Evolutionary conservation across 2,329 filamentous ascomycete species (phyloP).

Genomic region (Ceratocystis albifundus): DNA sequence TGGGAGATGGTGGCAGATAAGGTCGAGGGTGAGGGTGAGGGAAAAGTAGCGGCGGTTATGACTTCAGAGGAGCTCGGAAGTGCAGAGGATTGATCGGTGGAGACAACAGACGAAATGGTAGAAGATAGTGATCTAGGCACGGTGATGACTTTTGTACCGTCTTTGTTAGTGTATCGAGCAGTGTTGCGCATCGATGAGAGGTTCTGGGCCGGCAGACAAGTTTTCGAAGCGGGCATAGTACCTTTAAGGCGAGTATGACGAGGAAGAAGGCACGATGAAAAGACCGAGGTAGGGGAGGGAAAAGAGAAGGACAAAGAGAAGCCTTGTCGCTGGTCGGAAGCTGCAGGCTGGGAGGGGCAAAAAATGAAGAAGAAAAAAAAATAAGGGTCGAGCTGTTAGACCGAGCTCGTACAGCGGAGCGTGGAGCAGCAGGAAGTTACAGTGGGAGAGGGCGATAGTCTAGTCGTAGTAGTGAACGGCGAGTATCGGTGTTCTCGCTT

Average conservation of each 20-base stretch:
- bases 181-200: slow-evolving; percentile 44
- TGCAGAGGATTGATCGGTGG: slow-evolving; percentile 38
- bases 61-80: not conserved
- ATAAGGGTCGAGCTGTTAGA: slow-evolving; percentile 18
- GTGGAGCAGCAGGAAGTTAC: slow-evolving; percentile 3
- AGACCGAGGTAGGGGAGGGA: not conserved
- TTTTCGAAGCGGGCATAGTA: slow-evolving; percentile 44
- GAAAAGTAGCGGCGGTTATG: not conserved
- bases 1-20: slow-evolving; percentile 30
- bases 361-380: slow-evolving; percentile 12
- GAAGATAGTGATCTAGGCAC: slow-evolving; percentile 45
- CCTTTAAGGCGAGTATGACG: slow-evolving; percentile 26
- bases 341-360: slow-evolving; percentile 9
- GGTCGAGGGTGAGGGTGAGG: slow-evolving; percentile 30
- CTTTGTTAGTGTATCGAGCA: slow-evolving; percentile 55
- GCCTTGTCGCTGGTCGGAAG: not conserved
- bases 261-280: not conserved
- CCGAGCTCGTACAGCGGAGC: slow-evolving; percentile 5
- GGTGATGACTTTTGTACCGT: slow-evolving; percentile 58
- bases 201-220: slow-evolving; percentile 38
- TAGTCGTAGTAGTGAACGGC: not conserved
- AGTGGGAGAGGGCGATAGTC: not conserved
- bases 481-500: not conserved
- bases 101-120: slow-evolving; percentile 29
- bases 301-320: not conserved